A percentile compares a stretch with the other conserved stretches of the same genome.
Evolutionary conservation across 495 filamentous ascomycete species (phyloP).

Genomic region (Geoglossum glabrum): DNA sequence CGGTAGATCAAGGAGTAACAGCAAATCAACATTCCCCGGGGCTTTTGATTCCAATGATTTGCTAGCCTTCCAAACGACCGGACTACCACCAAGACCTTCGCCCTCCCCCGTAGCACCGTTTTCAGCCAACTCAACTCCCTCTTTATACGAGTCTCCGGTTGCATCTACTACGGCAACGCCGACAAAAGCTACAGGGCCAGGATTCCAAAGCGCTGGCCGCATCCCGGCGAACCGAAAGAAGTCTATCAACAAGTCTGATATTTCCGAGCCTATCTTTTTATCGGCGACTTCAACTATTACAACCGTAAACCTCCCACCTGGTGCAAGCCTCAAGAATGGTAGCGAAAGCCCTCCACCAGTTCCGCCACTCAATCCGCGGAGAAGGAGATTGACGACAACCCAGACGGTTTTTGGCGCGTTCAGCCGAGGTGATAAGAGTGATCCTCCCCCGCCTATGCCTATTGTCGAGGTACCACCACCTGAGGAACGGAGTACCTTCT

Average conservation of each 20-base stretch:
- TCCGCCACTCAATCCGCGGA: slow-evolving; percentile 14
- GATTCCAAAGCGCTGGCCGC: slow-evolving; percentile 14
- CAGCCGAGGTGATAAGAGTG: slow-evolving; percentile 8
- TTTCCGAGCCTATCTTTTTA: slow-evolving; percentile 71
- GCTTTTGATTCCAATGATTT: neutral
- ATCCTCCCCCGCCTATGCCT: slow-evolving; percentile 2
- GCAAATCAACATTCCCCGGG: slow-evolving; percentile 7
- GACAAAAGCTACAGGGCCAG: slow-evolving; percentile 10
- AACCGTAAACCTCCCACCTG: slow-evolving; percentile 17
- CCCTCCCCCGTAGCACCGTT: neutral
- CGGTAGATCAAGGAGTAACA: slow-evolving; percentile 14
- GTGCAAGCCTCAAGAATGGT: neutral
- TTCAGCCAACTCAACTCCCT: neutral
- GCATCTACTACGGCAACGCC: slow-evolving; percentile 11
- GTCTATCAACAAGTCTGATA: slow-evolving; percentile 49
- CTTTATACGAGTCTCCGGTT: neutral
- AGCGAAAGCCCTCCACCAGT: slow-evolving; percentile 10
- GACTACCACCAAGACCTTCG: neutral
- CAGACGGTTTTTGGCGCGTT: slow-evolving; percentile 13
- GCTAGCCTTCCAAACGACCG: neutral
- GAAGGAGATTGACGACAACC: slow-evolving; percentile 9
- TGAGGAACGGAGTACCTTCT: slow-evolving; percentile 29
- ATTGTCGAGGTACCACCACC: slow-evolving; percentile 1
- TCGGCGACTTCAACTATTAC: slow-evolving; percentile 50
- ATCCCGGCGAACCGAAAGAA: slow-evolving; percentile 31